phyloP scores from a whole-genome alignment of 2,329 filamentous ascomycete species.

The Fusarium kyushuense region DNA sequence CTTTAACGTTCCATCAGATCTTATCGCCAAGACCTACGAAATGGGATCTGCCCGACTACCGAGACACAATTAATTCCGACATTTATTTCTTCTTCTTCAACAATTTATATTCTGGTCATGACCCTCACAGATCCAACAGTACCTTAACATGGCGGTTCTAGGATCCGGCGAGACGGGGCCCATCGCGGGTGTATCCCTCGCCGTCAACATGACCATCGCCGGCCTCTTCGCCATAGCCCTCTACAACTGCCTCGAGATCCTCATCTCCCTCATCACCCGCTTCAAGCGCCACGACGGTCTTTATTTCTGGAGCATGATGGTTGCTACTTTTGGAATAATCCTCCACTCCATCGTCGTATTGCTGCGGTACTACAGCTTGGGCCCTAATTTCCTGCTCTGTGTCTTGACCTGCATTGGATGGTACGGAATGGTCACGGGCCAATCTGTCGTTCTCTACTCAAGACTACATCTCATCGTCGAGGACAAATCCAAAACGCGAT shows the following conservation, averaged over 20 bases:
- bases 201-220: conserved; percentile 37
- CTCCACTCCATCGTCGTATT: conserved; percentile 36
- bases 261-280: conserved; percentile 31
- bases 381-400: conserved; percentile 35
- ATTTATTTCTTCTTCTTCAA: too few species aligned
- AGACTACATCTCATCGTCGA: conserved; percentile 33
- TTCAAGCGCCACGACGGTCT: conserved; percentile 36
- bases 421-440: conserved; percentile 40
- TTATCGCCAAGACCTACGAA: conserved; percentile 1
- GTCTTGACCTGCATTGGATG: conserved; percentile 38
- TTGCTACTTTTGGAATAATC: conserved; percentile 25
- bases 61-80: not conserved
- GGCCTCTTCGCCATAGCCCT: conserved; percentile 37
- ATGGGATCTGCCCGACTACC: not conserved
- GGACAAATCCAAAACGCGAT: conserved; percentile 35
- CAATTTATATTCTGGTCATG: conserved; percentile 15
- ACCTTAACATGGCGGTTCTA: conserved; percentile 29
- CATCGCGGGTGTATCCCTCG: conserved; percentile 15
- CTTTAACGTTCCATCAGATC: not conserved
- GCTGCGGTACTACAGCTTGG: conserved; percentile 36
- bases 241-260: conserved; percentile 39
- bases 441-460: conserved; percentile 39
- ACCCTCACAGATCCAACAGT: conserved; percentile 21
- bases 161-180: conserved; percentile 30
- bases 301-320: conserved; percentile 39